These are phyloP conservation scores for Trichosporon sp. DNA, from an alignment of 1,284 basidiomycete species.

Conservation along the genomic window DNA sequence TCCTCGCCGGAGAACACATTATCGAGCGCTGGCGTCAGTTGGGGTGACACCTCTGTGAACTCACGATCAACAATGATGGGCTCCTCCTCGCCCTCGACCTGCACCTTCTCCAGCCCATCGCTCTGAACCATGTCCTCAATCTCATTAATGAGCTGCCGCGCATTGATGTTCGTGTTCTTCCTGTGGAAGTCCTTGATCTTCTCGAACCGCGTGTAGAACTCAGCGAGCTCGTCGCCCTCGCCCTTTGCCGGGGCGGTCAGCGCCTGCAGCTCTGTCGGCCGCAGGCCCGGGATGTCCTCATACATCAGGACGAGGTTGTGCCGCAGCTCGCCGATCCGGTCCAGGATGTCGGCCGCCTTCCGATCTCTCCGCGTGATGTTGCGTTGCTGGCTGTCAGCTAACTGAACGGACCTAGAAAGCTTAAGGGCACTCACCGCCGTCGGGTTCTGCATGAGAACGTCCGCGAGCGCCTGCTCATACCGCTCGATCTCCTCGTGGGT, in stretches of 20 bases:
- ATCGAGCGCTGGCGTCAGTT: slow-evolving; percentile 62
- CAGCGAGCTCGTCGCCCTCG: slow-evolving; percentile 68
- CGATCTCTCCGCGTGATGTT: slow-evolving; percentile 71
- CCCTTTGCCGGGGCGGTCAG: slow-evolving; percentile 51
- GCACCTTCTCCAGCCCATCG: slow-evolving; percentile 43
- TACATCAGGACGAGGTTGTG: slow-evolving; percentile 65
- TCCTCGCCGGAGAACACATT: slow-evolving; percentile 94
- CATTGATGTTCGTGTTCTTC: slow-evolving; percentile 84
- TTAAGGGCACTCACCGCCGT: slow-evolving; percentile 37
- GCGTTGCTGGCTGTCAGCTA: slow-evolving; percentile 41
- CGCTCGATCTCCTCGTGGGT: slow-evolving; percentile 94
- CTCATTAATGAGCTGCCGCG: slow-evolving; percentile 74
- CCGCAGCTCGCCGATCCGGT: slow-evolving; percentile 69
- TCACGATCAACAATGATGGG: slow-evolving; percentile 56
- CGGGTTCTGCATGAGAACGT: slow-evolving; percentile 52
- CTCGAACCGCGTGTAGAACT: slow-evolving; percentile 90
- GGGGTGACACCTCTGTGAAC: slow-evolving; percentile 48
- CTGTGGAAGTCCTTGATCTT: slow-evolving; percentile 93
- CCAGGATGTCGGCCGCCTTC: slow-evolving; percentile 77
- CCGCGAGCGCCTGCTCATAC: slow-evolving; percentile 60
- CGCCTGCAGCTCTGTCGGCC: slow-evolving; percentile 48
- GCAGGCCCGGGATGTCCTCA: slow-evolving; percentile 62
- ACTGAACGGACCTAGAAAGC: background rate
- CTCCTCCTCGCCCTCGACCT: slow-evolving; percentile 62
- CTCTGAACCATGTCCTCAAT: slow-evolving; percentile 62